Evolutionary conservation across 2,329 filamentous ascomycete genomes (phyloP), one percentile per base, ranked within the genome.

Genomic region (Xylariales sp.): DNA sequence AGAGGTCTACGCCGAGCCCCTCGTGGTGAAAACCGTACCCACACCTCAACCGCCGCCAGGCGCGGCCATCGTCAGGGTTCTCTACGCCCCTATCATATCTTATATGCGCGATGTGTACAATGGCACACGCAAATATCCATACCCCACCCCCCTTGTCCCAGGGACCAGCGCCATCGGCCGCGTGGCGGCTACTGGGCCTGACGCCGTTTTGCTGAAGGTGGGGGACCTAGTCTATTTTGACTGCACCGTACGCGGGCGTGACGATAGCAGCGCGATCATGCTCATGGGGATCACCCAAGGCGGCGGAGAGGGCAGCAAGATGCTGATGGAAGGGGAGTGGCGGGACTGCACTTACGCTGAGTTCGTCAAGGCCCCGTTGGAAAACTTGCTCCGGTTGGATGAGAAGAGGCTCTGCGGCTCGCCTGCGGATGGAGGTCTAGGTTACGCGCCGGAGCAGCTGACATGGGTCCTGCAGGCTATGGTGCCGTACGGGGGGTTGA

Each of bases 401-500:
- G 61, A 64, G 52, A 36, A 14, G 30, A 36, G 41, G 8, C 43
- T 63, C 41, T 48, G 39, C 34, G 41, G 50, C 4, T 41, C 61
- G 39, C 28, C 61, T 7, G 30, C 28, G 12, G 53, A 46, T n/a
- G 61, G 61, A 30, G 61, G 61, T 8, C 43, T 74, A 34, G 68
- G 70, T 16, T 73, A 72, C 36, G 58, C 62, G 59, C 48, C 69
- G 6, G 67, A 72, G 46, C 71, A 74, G 14, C 52, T 73, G 18
- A 64, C 62, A 1, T 59, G 59, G 9, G 56, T 73, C 1, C 63
- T 64, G 49, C 65, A 68, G 36, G 56, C 70, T 0, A 55, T 70
- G 3, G 71, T 73, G 12, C 70, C 72, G 2, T 73, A 70, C 41
- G 72, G 71, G 6, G 72, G 72, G 5, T 69, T 74, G 4, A 45